A percentile compares a stretch with the other conserved stretches of the same genome.
Conservation (phyloP, 148 eudicot species). For the Chenopodium formosanum region DNA sequence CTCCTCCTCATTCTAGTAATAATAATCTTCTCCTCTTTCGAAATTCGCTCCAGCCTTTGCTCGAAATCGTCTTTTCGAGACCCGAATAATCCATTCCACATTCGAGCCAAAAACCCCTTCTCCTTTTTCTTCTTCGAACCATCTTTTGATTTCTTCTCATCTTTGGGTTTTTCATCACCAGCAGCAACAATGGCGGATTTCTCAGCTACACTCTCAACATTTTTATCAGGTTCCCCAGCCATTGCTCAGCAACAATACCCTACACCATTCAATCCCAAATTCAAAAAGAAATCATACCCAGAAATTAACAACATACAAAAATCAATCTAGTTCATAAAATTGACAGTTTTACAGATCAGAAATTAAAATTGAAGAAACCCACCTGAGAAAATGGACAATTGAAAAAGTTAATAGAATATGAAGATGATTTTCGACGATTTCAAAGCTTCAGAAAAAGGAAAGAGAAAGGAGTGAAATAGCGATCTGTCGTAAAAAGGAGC, state of each 20-base stretch:
- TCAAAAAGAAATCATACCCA: neutral
- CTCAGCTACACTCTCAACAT: slow-evolving; percentile 32
- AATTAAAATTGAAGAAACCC: neutral
- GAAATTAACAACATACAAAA: neutral
- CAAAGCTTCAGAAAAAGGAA: slow-evolving; percentile 1
- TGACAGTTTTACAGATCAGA: slow-evolving; percentile 1
- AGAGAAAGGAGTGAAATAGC: neutral
- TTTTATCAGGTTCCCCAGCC: slow-evolving; percentile 59
- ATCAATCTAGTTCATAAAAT: neutral
- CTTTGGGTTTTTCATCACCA: slow-evolving; percentile 29
- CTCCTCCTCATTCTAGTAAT: slow-evolving; percentile 61
- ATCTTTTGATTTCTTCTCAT: slow-evolving; percentile 30
- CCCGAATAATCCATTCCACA: slow-evolving; percentile 67
- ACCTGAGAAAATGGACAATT: slow-evolving; percentile 12
- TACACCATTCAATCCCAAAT: neutral
- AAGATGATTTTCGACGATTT: slow-evolving; percentile 16
- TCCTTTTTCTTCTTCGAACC: slow-evolving; percentile 44
- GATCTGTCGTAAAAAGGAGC: slow-evolving; percentile 34
- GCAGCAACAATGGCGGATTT: slow-evolving; percentile 27
- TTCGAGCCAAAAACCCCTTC: slow-evolving; percentile 60
- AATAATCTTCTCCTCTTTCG: slow-evolving; percentile 70
- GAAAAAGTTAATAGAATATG: neutral
- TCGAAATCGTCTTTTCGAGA: slow-evolving; percentile 61
- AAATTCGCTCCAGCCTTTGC: slow-evolving; percentile 64
- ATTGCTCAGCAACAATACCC: slow-evolving; percentile 38